phyloP scores from a whole-genome alignment of 2,329 filamentous ascomycete species.

The Colletotrichum spinosum region DNA sequence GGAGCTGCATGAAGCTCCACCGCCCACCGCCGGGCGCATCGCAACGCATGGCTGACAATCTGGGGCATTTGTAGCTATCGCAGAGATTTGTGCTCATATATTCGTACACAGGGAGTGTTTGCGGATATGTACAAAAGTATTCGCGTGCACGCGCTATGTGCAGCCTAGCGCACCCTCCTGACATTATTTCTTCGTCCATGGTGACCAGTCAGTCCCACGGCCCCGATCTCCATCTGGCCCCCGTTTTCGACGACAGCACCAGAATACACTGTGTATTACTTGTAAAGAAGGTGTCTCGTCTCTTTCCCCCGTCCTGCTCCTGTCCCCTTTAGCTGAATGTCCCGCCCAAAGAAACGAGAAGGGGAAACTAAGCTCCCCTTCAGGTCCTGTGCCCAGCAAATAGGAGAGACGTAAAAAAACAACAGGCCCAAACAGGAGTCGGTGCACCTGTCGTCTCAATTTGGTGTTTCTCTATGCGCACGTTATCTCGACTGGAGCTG shows the following conservation, averaged over 20 bases:
- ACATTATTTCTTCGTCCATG: conserved; percentile 30
- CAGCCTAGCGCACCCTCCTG: conserved; percentile 9
- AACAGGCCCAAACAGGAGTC: conserved; percentile 6
- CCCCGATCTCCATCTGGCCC: conserved; percentile 29
- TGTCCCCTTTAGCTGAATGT: background rate
- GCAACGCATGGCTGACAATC: conserved; percentile 25
- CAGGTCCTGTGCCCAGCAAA: conserved; percentile 1
- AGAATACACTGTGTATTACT: conserved; percentile 6
- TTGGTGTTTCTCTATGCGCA: conserved; percentile 10
- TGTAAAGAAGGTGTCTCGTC: conserved; percentile 19
- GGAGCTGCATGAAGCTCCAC: conserved; percentile 26
- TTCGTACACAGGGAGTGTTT: no score
- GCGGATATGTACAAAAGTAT: no score
- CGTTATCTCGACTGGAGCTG: conserved; percentile 17
- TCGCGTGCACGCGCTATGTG: no score
- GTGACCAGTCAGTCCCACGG: conserved; percentile 25
- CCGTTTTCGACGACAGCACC: conserved; percentile 30
- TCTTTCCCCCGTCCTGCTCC: conserved; percentile 5
- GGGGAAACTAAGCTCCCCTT: no score
- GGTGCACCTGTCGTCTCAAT: conserved; percentile 24
- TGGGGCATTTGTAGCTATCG: background rate
- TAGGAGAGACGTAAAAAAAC: background rate
- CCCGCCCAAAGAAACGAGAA: background rate
- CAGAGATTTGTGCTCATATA: no score
- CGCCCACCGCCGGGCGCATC: conserved; percentile 16